Base-by-base conservation (phyloP, 192 early-diverging fungal genomes). In the Gorgonomyces haynaldii region DNA sequence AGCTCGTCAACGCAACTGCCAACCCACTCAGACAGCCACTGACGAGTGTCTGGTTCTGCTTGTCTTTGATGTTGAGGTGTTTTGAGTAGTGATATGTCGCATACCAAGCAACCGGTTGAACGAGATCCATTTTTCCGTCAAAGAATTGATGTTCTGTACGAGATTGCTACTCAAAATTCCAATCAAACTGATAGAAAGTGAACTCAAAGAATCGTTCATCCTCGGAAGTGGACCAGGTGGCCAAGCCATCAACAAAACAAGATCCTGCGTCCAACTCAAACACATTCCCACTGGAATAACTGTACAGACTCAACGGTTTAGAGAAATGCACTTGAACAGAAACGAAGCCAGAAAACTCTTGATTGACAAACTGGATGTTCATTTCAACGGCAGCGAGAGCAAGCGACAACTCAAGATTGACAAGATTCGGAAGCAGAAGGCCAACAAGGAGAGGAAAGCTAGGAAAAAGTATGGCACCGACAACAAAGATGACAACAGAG, bases 311-410 rank as follows among this genome's bases (percentile, higher is more conserved):
- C 69, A 72, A 36, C 61, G 65, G 13, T 72, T 67, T 34, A 57
- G 69, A 1, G 61, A 61, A 4, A 37, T 68, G 15, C 20, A 35
- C 5, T 10, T 31, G 4, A 72, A 72, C 42, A 50, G 69, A 13
- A 57, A 56, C 29, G 62, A 67, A 45, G 69, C 69, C 10, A 52
- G 69, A 4, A 72, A 72, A 36, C 58, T 72, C 10, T 48, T 72
- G 8, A 44, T 28, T 9, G 25, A 50, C 12, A 65, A 65, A 21
- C 38, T 72, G 35, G 69, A 72, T 30, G 39, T 57, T 17, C 37
- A 50, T 21, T 38, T 35, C 37, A 72, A 72, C 26, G 62, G 65
- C 21, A 51, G 24, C 13, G 19, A 47, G 9, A 64, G 60, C 6
- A 60, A 62, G 37, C 19, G 30, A 25, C 30, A 50, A 22, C 15